phyloP scores from a whole-genome alignment of 2,329 filamentous ascomycete species.

The Calonectria fujianensis region DNA sequence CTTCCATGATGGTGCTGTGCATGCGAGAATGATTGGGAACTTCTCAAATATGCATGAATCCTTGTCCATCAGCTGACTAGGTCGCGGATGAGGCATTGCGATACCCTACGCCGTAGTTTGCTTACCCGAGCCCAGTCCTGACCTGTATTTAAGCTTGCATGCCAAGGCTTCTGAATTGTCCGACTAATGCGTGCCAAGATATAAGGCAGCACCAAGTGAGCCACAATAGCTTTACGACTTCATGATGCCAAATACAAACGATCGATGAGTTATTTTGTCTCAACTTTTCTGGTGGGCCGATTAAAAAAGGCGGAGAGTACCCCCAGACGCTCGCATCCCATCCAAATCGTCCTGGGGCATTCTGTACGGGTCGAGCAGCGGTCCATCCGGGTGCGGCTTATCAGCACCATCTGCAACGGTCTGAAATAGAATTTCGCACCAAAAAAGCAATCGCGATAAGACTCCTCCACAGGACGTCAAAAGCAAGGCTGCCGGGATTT shows the following conservation, averaged over 20 bases:
- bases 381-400: neutral
- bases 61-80: neutral
- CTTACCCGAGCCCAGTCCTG: neutral
- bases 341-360: neutral
- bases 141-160: neutral
- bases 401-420: neutral
- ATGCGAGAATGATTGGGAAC: neutral
- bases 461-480: neutral
- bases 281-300: neutral
- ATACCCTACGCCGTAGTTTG: neutral
- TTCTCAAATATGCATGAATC: neutral
- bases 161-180: neutral
- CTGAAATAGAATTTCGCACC: no score
- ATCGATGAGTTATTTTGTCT: neutral
- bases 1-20: neutral
- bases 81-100: no score
- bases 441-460: constrained; percentile 6
- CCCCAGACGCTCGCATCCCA: neutral
- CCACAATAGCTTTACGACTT: neutral
- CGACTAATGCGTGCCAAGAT: neutral
- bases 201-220: neutral
- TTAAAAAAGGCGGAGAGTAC: neutral
- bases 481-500: constrained; percentile 10
- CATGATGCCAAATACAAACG: neutral
- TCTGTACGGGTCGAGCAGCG: neutral